Base-by-base conservation (phyloP, 1,284 basidiomycete genomes). In the Cutaneotrichosporon sp. region DNA sequence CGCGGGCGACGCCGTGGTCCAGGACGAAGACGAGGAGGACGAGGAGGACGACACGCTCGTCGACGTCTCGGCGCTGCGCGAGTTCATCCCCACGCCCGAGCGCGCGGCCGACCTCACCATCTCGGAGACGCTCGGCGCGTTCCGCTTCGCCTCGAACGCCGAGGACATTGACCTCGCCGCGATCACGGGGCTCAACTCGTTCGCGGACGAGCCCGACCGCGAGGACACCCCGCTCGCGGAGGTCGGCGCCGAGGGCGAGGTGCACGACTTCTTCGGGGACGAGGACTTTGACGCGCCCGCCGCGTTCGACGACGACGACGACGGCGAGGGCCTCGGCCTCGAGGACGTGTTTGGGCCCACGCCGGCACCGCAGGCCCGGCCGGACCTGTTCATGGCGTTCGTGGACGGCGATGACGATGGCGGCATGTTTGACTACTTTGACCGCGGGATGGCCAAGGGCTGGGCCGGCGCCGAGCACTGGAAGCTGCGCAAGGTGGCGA, bases 391-490 rank as follows among this genome's bases (percentile, higher is more conserved):
- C 57, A 86, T 97, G 83, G 90, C 90, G 0, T 90, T 95, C 86
- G 86, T 87, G 10, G 87, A 87, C 55, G 85, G 81, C 1, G 85
- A 69, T 7, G 72, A 74, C 42, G 69, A 70, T 34, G 75, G 73
- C 31, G 85, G 82, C 31, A 89, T 93, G 82, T 87, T 98, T 81
- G 92, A 95, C 72, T 97, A 97, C 79, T 97, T 99, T 76, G 95
- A 99, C 78, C 86, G 89, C 69, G 87, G 86, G 42, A 85, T 93
- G 73, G 84, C 89, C 73, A 97, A 92, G 83, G 95, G 94, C 70
- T 99, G 95, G 95, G 95, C 97, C 4, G 95, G 97, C 5, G 95
- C 95, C 11, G 93, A 98, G 77, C 97, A 99, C 77, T 99, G 95
- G 95, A 98, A 97, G 77, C 79, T 98, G 69, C 82, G 89, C 59